These are phyloP conservation scores for Fraxinus quadrangulata DNA, from an alignment of 257 asterid genomes.

Conservation along the genomic window DNA sequence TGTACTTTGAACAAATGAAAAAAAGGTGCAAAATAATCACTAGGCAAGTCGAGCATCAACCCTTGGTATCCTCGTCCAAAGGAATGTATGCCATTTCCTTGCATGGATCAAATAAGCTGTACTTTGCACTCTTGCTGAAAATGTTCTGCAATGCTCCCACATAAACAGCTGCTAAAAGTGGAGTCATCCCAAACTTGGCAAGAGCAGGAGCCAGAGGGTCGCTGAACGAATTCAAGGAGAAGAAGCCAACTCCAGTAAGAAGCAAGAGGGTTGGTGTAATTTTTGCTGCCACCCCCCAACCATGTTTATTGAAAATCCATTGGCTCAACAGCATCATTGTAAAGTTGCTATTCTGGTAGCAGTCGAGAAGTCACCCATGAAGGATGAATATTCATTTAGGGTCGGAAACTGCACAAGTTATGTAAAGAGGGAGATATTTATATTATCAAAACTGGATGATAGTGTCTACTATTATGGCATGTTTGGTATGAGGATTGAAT, in stretches of 20 bases:
- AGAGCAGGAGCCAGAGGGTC: constrained; percentile 77
- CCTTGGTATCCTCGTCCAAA: constrained; percentile 97
- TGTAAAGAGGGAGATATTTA: neutral
- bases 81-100: constrained; percentile 99
- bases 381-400: constrained; percentile 91
- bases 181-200: constrained; percentile 81
- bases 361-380: constrained; percentile 97
- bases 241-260: constrained; percentile 88
- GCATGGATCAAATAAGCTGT: constrained; percentile 97
- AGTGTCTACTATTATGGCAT: neutral
- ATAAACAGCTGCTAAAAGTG: constrained; percentile 93
- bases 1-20: too few species aligned
- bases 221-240: constrained; percentile 81
- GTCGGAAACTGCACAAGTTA: constrained; percentile 70
- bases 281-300: constrained; percentile 96
- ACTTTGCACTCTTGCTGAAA: constrained; percentile 93
- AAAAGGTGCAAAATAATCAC: neutral
- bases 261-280: constrained; percentile 92
- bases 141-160: constrained; percentile 98
- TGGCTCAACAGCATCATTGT: constrained; percentile 95
- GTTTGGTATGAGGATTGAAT: neutral
- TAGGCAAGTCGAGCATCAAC: constrained; percentile 23
- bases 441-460: neutral
- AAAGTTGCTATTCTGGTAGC: constrained; percentile 96
- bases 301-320: constrained; percentile 85